Base-by-base conservation (phyloP, 225 moss, liverwort and hornwort genomes). In the Thuidium tamariscinum region DNA sequence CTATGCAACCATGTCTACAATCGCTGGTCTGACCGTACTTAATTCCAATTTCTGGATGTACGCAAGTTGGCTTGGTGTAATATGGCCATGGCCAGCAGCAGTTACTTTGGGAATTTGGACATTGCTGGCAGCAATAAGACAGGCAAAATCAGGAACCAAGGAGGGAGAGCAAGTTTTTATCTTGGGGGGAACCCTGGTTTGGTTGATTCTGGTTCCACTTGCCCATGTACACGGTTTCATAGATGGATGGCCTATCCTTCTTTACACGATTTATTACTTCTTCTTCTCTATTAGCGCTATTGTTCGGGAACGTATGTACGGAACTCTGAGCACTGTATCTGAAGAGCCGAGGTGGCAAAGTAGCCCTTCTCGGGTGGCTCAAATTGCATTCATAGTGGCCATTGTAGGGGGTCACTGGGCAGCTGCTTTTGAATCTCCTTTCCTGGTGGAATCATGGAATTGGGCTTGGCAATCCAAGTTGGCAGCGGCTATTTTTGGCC, bases 81-180 rank as follows among this genome's bases (percentile, higher is more conserved):
- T 97, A 56, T 98, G 98, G 98, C 96, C 97, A 77, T 92, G 93
- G 93, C 97, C 95, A 42, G 92, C 95, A 81, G 94, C 95, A 20
- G 48, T 98, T 55, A 8, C 83, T 64, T 66, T 95, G 82, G 97
- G 94, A 48, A 69, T 94, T 80, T 93, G 92, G 82, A 93, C 95
- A 19, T 69, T 92, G 14, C 85, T 91, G 54, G 93, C 92, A 37
- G 96, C 92, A 61, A 86, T 81, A 72, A 91, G 91, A 74, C 89
- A 90, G 60, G 87, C 89, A 37, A 93, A 90, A 81, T 89, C 95
- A 81, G 88, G 94, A 92, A 92, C 91, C 42, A 94, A 92, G 85
- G 94, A 95, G 91, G 89, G 89, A 93, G 96, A 98, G 89, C 96
- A 96, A 90, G 87, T 91, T 67, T 72, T 95, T 29, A 76, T 95